These are phyloP conservation scores for Diaporthe velutina DNA, from an alignment of 2,329 filamentous ascomycete genomes.

Conservation along the genomic window DNA sequence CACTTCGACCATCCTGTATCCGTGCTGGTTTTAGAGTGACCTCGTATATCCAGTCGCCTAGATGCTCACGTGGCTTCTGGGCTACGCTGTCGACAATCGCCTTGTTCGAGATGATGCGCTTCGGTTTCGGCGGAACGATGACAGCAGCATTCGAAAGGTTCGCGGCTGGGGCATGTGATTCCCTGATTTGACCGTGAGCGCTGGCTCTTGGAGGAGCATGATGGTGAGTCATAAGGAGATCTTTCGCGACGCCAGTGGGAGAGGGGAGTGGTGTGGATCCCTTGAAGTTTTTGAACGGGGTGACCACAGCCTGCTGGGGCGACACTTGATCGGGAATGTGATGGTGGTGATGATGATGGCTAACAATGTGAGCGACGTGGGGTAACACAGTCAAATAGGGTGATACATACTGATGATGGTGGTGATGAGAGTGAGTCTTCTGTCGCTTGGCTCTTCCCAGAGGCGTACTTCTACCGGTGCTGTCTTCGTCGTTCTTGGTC, in stretches of 20 bases:
- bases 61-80: conserved; percentile 79
- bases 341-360: conserved; percentile 72
- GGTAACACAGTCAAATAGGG: conserved; percentile 4
- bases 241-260: conserved; percentile 56
- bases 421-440: conserved; percentile 75
- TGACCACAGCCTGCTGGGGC: conserved; percentile 55
- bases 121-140: conserved; percentile 69
- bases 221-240: conserved; percentile 58
- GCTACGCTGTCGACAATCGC: conserved; percentile 80
- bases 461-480: conserved; percentile 72
- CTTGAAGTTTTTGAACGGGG: conserved; percentile 65
- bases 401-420: conserved; percentile 75
- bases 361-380: conserved; percentile 43
- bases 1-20: conserved; percentile 65
- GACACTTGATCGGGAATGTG: conserved; percentile 61
- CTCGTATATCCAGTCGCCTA: conserved; percentile 88
- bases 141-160: conserved; percentile 54
- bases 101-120: conserved; percentile 76
- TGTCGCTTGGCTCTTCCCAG: conserved; percentile 72
- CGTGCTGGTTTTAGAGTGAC: conserved; percentile 71
- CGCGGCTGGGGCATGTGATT: conserved; percentile 51
- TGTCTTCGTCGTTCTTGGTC: conserved; percentile 74
- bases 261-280: conserved; percentile 59
- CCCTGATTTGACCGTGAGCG: conserved; percentile 39
- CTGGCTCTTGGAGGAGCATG: conserved; percentile 57